Evolutionary conservation across 83 land plant species (phyloP), one percentile per base, ranked within the genome.

Genomic region (Picea abies): DNA sequence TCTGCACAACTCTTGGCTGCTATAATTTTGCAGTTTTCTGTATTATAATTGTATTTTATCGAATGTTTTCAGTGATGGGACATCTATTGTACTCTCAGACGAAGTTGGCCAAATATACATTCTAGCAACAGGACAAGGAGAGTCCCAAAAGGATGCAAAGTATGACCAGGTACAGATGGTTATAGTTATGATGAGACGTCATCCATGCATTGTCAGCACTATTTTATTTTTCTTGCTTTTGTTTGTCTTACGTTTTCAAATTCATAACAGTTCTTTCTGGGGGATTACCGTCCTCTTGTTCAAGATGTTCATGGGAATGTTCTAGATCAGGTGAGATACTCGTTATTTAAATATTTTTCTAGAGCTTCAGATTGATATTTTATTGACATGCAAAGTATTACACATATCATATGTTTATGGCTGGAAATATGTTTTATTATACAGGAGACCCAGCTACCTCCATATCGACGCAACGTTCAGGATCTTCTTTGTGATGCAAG

Each of bases 401-500:
- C 8, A 63, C 16, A 29, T 29, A 29, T 29, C 64, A 63, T 52
- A 52, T 73, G 77, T 22, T 73, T 73, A 23, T 73, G 77, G 44
- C 77, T 44, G 14, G n/a, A 5, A 73, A 52, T 35, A 39, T n/a
- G n/a, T 61, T 72, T 29, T 29, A 29, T 63, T 12, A 63, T 91
- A 73, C 88, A 97, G 99, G 99, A 97, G 79, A 95, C 99, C 10
- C 98, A 97, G 80, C 90, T 92, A 70, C 79, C 90, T n/a, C 95
- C 98, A 64, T 91, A 95, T 79, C 84, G 91, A 79, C 84, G 99
- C 84, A 97, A 97, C 73, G 81, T 93, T 39, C 94, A 93, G 65
- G 99, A 97, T 86, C 92, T 95, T 26, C 92, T 97, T 56, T 97
- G 98, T 89, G 98, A 95, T 91, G 87, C 94, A 85, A 84, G 99